A percentile compares a stretch with the other conserved stretches of the same genome.
Evolutionary conservation across 2,329 filamentous ascomycete genomes (phyloP).

Genomic region (Trichophyton equinum): DNA sequence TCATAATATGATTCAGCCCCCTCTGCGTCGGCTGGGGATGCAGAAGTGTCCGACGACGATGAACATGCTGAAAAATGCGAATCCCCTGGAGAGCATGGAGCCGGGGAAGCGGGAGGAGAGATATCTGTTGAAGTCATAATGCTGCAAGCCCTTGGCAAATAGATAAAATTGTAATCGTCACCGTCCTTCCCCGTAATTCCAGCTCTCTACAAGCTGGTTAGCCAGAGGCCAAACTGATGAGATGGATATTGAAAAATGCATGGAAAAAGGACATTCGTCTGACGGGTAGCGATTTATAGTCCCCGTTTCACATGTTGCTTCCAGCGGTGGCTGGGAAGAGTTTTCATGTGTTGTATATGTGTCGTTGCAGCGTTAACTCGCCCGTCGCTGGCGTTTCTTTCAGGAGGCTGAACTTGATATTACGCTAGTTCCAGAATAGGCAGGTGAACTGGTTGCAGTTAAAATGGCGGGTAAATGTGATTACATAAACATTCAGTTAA

Average conservation of each 20-base stretch:
- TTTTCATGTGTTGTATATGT: neutral
- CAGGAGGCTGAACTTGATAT: neutral
- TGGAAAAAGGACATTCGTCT: neutral
- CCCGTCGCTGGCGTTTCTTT: neutral
- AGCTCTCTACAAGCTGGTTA: neutral
- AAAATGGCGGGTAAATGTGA: too few species aligned
- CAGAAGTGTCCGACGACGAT: neutral
- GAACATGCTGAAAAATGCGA: neutral
- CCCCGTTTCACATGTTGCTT: neutral
- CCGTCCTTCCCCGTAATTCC: neutral
- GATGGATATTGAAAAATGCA: neutral
- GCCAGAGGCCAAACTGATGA: too few species aligned
- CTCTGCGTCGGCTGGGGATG: slow-evolving; percentile 5
- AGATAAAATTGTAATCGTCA: neutral
- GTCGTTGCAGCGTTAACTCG: neutral
- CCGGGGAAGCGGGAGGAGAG: neutral
- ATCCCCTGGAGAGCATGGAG: neutral
- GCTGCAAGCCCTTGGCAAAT: too few species aligned
- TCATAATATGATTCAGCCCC: slow-evolving; percentile 11
- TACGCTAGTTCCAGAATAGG: neutral
- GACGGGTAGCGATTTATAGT: neutral
- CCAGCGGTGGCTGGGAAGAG: neutral
- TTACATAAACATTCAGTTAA: too few species aligned
- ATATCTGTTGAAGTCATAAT: neutral
- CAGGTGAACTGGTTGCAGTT: neutral